phyloP scores from a whole-genome alignment of 2,329 filamentous ascomycete genomes.

The Ophiostoma perfectum region DNA sequence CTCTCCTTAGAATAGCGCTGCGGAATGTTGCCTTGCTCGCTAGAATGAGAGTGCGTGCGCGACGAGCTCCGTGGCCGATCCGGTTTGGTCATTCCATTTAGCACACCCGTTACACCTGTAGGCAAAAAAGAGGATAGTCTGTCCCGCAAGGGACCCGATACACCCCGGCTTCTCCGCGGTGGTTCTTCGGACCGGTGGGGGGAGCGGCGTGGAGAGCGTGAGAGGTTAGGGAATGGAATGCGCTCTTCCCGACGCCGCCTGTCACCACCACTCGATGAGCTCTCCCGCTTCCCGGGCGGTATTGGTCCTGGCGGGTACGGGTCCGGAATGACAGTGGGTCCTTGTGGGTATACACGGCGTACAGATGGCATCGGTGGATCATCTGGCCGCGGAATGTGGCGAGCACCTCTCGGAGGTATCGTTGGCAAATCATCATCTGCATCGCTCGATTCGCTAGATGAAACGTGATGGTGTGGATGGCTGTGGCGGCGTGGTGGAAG shows the following conservation, averaged over 20 bases:
- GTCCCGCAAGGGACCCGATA: constrained; percentile 38
- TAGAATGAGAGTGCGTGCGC: constrained; percentile 20
- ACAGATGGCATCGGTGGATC: constrained; percentile 29
- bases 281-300: constrained; percentile 19
- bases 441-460: constrained; percentile 40
- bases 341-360: constrained; percentile 33
- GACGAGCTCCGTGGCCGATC: constrained; percentile 31
- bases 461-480: constrained; percentile 42
- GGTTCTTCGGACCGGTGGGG: constrained; percentile 33
- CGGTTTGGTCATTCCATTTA: constrained; percentile 28
- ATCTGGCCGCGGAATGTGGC: constrained; percentile 21
- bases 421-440: constrained; percentile 34
- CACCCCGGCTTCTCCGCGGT: constrained; percentile 35
- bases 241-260: constrained; percentile 22
- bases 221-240: background rate
- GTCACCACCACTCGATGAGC: constrained; percentile 24
- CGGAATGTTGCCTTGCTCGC: constrained; percentile 13
- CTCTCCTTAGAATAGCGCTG: constrained; percentile 40
- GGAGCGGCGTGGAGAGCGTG: constrained; percentile 14
- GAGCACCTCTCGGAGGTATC: constrained; percentile 27
- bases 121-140: constrained; percentile 43
- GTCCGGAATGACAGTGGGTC: constrained; percentile 28
- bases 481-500: constrained; percentile 42
- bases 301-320: constrained; percentile 29
- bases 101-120: constrained; percentile 28